Conservation (phyloP, 2,329 filamentous ascomycete genomes). For the Penicillium sp. region DNA sequence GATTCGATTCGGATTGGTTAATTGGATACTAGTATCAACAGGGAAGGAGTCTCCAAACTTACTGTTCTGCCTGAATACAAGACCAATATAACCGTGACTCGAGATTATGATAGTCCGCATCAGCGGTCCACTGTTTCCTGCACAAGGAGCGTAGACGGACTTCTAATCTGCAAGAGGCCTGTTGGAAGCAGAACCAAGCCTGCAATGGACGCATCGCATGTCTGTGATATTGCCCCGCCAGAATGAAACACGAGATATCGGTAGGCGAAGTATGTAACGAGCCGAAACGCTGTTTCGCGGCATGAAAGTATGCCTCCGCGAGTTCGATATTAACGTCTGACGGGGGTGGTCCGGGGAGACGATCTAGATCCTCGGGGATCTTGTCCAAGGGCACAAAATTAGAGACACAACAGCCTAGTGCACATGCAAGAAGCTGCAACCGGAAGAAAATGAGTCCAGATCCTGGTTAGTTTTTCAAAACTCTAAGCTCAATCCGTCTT, state of each 20-base stretch:
- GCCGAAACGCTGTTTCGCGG: constrained; percentile 33
- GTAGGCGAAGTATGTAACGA: constrained; percentile 31
- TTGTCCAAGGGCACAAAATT: constrained; percentile 24
- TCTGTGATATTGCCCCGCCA: constrained; percentile 33
- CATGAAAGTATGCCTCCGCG: constrained; percentile 33
- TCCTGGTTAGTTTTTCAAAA: background rate
- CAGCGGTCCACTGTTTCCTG: constrained; percentile 32
- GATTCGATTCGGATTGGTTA: background rate
- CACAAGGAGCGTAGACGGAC: constrained; percentile 32
- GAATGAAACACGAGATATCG: constrained; percentile 34
- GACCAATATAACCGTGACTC: constrained; percentile 36
- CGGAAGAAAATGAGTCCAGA: constrained; percentile 6
- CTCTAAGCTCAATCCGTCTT: background rate
- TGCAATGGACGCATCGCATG: constrained; percentile 31
- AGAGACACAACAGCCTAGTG: constrained; percentile 29
- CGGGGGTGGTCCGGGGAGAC: constrained; percentile 22
- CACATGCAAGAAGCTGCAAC: constrained; percentile 31
- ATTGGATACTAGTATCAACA: background rate
- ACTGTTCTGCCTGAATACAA: constrained; percentile 37
- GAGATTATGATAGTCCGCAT: constrained; percentile 32
- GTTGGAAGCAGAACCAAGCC: constrained; percentile 35
- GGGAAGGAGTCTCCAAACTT: background rate
- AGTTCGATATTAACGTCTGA: constrained; percentile 30
- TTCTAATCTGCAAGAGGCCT: constrained; percentile 34
- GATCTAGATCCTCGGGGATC: constrained; percentile 29